These are phyloP conservation scores for Grosmannia clavigera DNA, from an alignment of 2,329 filamentous ascomycete genomes.

Conservation along the genomic window DNA sequence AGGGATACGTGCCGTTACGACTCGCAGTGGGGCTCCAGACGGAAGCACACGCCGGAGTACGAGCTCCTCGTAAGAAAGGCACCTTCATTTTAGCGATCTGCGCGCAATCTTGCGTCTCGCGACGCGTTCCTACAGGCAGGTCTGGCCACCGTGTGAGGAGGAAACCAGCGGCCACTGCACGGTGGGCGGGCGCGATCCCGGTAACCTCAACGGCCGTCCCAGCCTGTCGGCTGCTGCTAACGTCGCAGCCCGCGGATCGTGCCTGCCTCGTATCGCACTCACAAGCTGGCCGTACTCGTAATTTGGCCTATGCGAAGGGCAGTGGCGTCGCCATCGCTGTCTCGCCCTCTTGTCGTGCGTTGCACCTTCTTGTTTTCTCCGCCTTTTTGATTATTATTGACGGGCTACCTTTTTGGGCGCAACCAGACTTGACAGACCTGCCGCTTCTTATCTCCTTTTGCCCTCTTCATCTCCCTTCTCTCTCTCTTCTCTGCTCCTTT, in stretches of 20 bases:
- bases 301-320: no score
- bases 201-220: not conserved
- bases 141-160: not conserved
- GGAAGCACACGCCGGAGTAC: not conserved
- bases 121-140: not conserved
- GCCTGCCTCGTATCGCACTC: no score
- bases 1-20: no score
- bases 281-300: no score
- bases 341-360: no score
- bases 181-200: not conserved
- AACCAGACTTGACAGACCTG: not conserved
- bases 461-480: not conserved
- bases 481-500: not conserved
- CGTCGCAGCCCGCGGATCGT: no score
- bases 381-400: no score
- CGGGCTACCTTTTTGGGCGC: no score
- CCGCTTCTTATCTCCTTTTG: no score
- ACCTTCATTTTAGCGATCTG: constrained; percentile 1
- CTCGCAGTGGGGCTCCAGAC: no score
- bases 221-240: not conserved
- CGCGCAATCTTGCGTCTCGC: not conserved
- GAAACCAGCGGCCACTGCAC: not conserved
- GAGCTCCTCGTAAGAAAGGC: not conserved
- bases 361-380: no score
- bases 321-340: no score